These are phyloP conservation scores for Phytopythium delawarense DNA, from an alignment of 352 stramenopile species.

Conservation along the genomic window DNA sequence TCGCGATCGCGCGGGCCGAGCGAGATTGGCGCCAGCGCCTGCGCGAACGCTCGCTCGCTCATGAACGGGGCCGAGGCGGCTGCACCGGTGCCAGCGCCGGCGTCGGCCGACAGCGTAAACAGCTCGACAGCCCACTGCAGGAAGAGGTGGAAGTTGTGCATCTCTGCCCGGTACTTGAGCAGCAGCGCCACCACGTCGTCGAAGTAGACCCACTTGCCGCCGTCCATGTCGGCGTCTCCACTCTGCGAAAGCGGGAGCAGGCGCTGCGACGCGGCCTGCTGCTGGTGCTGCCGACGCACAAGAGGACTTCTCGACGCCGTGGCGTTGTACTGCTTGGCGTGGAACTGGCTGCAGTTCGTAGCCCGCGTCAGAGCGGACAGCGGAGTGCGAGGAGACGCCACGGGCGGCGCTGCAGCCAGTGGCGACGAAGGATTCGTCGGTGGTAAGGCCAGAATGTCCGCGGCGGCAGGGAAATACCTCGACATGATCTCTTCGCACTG, in stretches of 20 bases:
- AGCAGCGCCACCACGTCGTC: slow-evolving; percentile 55
- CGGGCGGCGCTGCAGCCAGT: background rate
- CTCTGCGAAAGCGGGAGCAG: slow-evolving; percentile 3
- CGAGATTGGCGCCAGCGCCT: slow-evolving; percentile 37
- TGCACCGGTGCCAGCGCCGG: background rate
- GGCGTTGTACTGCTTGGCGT: slow-evolving; percentile 44
- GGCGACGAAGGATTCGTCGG: slow-evolving; percentile 4
- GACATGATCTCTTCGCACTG: slow-evolving; percentile 55
- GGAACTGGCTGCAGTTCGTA: slow-evolving; percentile 61
- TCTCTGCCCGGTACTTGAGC: slow-evolving; percentile 52
- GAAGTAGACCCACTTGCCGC: slow-evolving; percentile 47
- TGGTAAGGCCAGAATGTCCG: slow-evolving; percentile 2
- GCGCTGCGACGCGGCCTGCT: slow-evolving; percentile 5
- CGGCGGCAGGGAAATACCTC: slow-evolving; percentile 26
- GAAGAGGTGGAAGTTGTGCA: slow-evolving; percentile 67
- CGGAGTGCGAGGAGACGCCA: slow-evolving; percentile 10
- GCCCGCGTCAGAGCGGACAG: slow-evolving; percentile 24
- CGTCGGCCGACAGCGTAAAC: slow-evolving; percentile 28
- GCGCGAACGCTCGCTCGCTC: slow-evolving; percentile 42
- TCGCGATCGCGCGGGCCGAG: slow-evolving; percentile 45
- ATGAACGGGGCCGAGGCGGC: slow-evolving; percentile 21
- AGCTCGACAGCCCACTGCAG: slow-evolving; percentile 50
- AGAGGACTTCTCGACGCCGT: slow-evolving; percentile 44
- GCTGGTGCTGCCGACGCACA: slow-evolving; percentile 23
- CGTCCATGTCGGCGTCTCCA: background rate